Evolutionary conservation across 2,329 filamentous ascomycete genomes (phyloP), one percentile per base, ranked within the genome.

Genomic region (Nigrospora osmanthi): DNA sequence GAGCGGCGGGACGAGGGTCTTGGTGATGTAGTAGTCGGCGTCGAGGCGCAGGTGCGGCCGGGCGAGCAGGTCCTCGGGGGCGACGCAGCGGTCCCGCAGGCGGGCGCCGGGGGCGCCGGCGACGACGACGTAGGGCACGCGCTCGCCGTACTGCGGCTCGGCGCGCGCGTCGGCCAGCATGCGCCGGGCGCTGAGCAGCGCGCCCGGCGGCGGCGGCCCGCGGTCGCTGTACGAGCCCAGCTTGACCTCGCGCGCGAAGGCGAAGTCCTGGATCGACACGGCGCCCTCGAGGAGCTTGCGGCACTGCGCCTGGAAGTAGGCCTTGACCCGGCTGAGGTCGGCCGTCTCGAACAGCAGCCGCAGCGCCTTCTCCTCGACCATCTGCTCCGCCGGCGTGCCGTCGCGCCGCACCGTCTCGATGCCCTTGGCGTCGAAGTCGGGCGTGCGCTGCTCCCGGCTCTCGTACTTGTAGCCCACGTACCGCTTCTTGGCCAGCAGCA

Each of bases 381-480:
- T 96, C 61, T 97, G 91, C 65, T 95, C 89, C 0, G 90, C 91
- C 0, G 91, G 90, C 1, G 90, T 97, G 35, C 93, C 93, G 61
- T 98, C 93, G 40, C 93, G 80, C 2, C 94, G 83, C 9, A 98
- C 91, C 0, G 94, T 98, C 70, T 98, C 94, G 51, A 97, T 98
- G 30, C 94, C 93, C 64, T 98, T 98, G 46, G 93, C 94, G 61
- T 98, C 94, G 53, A 97, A 97, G 1, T 95, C 87, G 1, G 93
- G 91, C 52, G 83, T 80, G 10, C 63, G 69, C 59, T 98, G 93
- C 14, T 76, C 72, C 34, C 77, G 78, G 52, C 74, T 79, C 60
- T 98, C 93, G 67, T 94, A 98, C 62, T 95, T 96, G 73, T 95
- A 96, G 6, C 94, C 94, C 4, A 97, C 94, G 56, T 98, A 98